Evolutionary conservation across 225 moss, liverwort and hornwort species (phyloP), one percentile per base, ranked within the genome.

Genomic region (Sphagnum contortum): DNA sequence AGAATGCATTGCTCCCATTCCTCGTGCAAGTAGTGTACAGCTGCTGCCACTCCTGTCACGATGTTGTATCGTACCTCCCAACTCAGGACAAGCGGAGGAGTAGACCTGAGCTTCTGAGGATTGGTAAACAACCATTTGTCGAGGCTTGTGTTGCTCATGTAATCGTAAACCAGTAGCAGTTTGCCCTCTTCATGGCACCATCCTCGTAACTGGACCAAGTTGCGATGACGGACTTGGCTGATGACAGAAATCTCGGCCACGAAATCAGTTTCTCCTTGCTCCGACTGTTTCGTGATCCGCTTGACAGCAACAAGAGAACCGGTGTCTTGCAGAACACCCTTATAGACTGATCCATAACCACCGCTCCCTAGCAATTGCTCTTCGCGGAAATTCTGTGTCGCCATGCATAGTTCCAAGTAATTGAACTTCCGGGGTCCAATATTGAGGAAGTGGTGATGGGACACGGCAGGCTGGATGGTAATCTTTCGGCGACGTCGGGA

Each of bases 1-100:
- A 86, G 59, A 52, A 86, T 80, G 8, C 86, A 82, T 44, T 82
- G 79, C 59, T 83, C 80, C 83, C 86, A 86, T 54, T 82, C 86
- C n/a, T 86, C 86, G 69, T 86, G 86, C 4, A 86, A 64, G 47
- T 86, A 86, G 47, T 79, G 74, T 48, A 86, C 10, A 0, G 86
- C 86, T 6, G 72, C 83, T 2, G 82, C 50, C 3, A 86, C 51
- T 3, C 86, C 86, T 46, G 68, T 75, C 4, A 83, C 63, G 61
- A 86, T 83, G 56, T 62, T 82, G 60, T 80, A 83, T 0, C 86
- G 49, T 7, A 72, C 60, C 63, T 53, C 72, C 86, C 86, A 86
- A 9, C 70, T 62, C 51, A 86, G 56, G 9, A 9, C n/a, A 4
- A 73, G 65, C 0, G 77, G 74, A 29, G 29, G 29, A 29, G 29